These are phyloP conservation scores for Clohesyomyces aquaticus DNA, from an alignment of 495 filamentous ascomycete genomes.

Conservation along the genomic window DNA sequence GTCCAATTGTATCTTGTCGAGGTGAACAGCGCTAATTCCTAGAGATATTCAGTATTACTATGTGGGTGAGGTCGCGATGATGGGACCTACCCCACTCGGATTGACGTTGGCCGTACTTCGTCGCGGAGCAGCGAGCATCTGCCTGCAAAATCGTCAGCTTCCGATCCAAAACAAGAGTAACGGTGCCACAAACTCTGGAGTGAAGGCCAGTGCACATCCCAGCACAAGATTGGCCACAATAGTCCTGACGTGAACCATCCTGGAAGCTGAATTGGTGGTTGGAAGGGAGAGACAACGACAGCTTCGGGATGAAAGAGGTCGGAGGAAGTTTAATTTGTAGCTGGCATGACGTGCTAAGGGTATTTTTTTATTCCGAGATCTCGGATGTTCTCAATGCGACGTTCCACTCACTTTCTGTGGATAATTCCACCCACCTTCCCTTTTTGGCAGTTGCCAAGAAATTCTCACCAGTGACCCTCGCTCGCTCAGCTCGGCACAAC, in stretches of 20 bases:
- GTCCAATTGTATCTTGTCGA: conserved; percentile 37
- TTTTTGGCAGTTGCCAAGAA: background rate
- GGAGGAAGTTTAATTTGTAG: background rate
- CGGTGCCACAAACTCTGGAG: conserved; percentile 16
- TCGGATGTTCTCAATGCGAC: conserved; percentile 8
- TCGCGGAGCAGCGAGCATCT: conserved; percentile 28
- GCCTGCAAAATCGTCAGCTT: conserved; percentile 4
- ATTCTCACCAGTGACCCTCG: too few species aligned
- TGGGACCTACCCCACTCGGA: conserved; percentile 24
- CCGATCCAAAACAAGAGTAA: background rate
- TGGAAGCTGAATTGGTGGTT: conserved; percentile 7
- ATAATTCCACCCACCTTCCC: background rate
- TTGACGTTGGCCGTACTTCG: conserved; percentile 35
- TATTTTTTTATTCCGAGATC: conserved; percentile 21
- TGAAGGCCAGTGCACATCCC: conserved; percentile 10
- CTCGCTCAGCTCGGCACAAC: background rate
- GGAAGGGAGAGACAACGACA: background rate
- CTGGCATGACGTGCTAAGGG: conserved; percentile 30
- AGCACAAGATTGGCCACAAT: conserved; percentile 8
- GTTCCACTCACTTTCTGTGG: background rate
- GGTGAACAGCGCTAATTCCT: conserved; percentile 31
- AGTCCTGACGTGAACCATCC: conserved; percentile 11
- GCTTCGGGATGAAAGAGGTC: background rate
- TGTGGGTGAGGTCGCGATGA: background rate
- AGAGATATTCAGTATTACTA: background rate